Conservation (phyloP, 768 basidiomycete genomes). For the Auricularia sp. region DNA sequence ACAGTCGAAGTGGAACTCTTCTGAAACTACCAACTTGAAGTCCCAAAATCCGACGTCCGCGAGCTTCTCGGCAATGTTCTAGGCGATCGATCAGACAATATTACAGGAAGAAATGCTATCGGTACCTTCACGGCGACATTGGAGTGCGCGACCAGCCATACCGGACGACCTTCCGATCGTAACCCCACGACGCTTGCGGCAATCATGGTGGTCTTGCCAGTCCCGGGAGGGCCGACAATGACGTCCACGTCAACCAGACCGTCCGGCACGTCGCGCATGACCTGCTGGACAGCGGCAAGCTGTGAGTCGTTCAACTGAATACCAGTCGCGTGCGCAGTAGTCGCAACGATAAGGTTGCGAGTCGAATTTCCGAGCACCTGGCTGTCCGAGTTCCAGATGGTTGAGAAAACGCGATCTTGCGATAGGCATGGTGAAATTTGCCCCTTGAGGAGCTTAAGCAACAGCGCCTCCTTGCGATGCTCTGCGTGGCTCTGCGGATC, state of each 20-base stretch:
- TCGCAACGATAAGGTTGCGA: no score
- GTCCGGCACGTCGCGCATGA: background rate
- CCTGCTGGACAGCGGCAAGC: background rate
- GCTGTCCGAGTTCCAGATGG: no score
- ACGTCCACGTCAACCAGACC: background rate
- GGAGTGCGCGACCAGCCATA: conserved; percentile 78
- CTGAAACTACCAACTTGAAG: conserved; percentile 63
- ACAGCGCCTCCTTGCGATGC: no score
- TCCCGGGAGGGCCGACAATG: conserved; percentile 46
- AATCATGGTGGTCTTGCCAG: conserved; percentile 68
- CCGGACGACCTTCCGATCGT: conserved; percentile 29
- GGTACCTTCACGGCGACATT: conserved; percentile 68
- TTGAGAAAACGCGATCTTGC: no score
- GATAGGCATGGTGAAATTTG: no score
- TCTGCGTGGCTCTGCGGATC: accelerated
- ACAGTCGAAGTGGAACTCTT: conserved; percentile 59
- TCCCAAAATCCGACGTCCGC: conserved; percentile 28
- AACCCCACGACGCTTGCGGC: conserved; percentile 34
- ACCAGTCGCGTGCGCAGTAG: no score
- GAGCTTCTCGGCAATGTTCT: conserved; percentile 76
- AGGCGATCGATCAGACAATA: no score
- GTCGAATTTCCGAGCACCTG: no score
- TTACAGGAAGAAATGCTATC: background rate
- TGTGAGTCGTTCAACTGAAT: background rate
- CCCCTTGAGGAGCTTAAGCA: no score